Conservation (phyloP, 2,329 filamentous ascomycete genomes). For the Juglanconis juglandina region DNA sequence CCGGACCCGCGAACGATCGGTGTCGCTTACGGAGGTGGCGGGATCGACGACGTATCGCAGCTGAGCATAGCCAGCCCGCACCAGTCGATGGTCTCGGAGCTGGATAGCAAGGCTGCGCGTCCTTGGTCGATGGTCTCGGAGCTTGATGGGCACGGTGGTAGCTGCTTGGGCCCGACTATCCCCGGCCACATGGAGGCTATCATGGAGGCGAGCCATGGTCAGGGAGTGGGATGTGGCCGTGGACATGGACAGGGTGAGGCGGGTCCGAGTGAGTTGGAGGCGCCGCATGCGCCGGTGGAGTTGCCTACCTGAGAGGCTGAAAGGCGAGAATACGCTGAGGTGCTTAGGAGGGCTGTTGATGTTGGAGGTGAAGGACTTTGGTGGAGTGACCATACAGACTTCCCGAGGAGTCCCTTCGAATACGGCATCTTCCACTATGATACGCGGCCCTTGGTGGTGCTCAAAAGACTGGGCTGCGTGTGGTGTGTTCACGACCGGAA, state of each 20-base stretch:
- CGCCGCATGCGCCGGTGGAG: slow-evolving; percentile 2
- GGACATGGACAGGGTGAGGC: not conserved
- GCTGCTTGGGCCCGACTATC: not conserved
- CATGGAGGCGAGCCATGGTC: not conserved
- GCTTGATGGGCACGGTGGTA: slow-evolving; percentile 7
- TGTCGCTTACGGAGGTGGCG: not conserved
- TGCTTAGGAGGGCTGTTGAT: too few species aligned
- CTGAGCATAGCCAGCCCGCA: not conserved
- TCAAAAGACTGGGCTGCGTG: too few species aligned
- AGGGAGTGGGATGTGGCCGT: not conserved
- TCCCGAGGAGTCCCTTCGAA: too few species aligned
- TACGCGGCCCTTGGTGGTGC: too few species aligned
- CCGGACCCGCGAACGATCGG: slow-evolving; percentile 4
- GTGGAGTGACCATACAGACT: too few species aligned
- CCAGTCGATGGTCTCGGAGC: slow-evolving; percentile 16
- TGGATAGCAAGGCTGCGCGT: slow-evolving; percentile 19
- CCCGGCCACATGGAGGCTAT: not conserved
- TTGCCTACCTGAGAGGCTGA: slow-evolving; percentile 10
- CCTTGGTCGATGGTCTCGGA: slow-evolving; percentile 24
- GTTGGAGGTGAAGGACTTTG: too few species aligned
- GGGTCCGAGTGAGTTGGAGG: slow-evolving; percentile 9
- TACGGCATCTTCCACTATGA: too few species aligned
- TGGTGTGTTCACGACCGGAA: too few species aligned
- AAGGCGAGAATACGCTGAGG: not conserved
- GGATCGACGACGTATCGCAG: slow-evolving; percentile 2